Percentiles rank a stretch among this genome's conserved stretches.
Evolutionary conservation across 306 rosid species (phyloP).

Genomic region (Chamaecrista fasciculata): DNA sequence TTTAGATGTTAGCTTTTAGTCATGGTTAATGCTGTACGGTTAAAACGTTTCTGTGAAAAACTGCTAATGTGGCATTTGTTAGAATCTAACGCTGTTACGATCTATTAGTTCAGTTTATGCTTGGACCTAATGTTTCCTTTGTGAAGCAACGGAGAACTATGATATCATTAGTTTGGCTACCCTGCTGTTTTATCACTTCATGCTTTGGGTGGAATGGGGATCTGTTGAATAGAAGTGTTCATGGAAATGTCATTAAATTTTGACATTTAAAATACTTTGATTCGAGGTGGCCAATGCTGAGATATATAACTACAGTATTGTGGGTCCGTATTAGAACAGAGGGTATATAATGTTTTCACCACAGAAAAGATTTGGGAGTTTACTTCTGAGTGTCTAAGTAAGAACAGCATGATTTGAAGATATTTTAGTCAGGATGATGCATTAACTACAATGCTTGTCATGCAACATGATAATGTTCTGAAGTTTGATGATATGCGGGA

Average conservation of each 20-base stretch:
- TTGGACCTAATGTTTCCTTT: neutral
- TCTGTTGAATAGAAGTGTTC: neutral
- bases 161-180: neutral
- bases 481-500: slow-evolving; percentile 6
- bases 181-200: neutral
- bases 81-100: neutral
- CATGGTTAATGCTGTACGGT: slow-evolving; percentile 25
- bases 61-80: neutral
- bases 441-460: slow-evolving; percentile 13
- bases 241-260: neutral
- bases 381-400: neutral
- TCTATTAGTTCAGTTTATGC: neutral
- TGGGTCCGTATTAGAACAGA: neutral
- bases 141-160: neutral
- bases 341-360: neutral
- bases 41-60: neutral
- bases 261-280: neutral
- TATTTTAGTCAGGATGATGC: slow-evolving; percentile 23
- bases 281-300: neutral
- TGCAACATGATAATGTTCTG: slow-evolving; percentile 2
- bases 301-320: neutral
- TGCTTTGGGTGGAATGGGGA: neutral
- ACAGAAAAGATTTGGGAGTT: neutral
- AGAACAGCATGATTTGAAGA: neutral
- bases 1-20: slow-evolving; percentile 2